Conservation (phyloP, 495 filamentous ascomycete genomes). For the Penicillium angulare region DNA sequence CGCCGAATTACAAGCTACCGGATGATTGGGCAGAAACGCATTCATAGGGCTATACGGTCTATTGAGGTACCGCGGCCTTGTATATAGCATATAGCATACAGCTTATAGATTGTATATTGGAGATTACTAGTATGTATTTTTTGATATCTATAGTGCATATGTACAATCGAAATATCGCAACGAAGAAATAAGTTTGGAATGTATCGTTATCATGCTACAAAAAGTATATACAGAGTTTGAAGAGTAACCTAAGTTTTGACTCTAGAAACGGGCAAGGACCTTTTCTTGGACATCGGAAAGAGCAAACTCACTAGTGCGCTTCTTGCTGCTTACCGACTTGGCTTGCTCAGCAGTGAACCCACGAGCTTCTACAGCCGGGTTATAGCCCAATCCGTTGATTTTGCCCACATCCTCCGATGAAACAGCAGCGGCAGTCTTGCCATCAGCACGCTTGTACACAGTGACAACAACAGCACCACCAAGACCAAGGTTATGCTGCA, state of each 20-base stretch:
- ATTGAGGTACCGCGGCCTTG: not conserved
- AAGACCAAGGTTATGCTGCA: slow-evolving; percentile 94
- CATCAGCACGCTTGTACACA: slow-evolving; percentile 87
- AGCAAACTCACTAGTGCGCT: slow-evolving; percentile 66
- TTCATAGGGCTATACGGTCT: slow-evolving; percentile 6
- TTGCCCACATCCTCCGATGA: slow-evolving; percentile 57
- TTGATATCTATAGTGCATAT: too few relatives aligned
- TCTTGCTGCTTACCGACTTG: slow-evolving; percentile 68
- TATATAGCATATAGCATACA: too few relatives aligned
- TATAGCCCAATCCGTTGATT: slow-evolving; percentile 75
- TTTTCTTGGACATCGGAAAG: slow-evolving; percentile 69
- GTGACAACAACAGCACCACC: slow-evolving; percentile 91
- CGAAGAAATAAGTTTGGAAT: not conserved
- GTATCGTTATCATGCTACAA: slow-evolving; percentile 13
- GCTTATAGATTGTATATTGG: too few relatives aligned
- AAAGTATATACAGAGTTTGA: slow-evolving; percentile 17
- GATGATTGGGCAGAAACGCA: slow-evolving; percentile 34
- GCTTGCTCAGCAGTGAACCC: slow-evolving; percentile 79
- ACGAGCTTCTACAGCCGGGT: slow-evolving; percentile 86
- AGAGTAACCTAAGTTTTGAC: slow-evolving; percentile 1
- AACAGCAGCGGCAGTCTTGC: slow-evolving; percentile 56
- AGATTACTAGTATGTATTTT: too few relatives aligned
- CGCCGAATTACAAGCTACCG: slow-evolving; percentile 34
- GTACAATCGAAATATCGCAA: not conserved
- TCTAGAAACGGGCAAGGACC: slow-evolving; percentile 61